Conservation (phyloP, 2,329 filamentous ascomycete species). For the Mariannaea sp. region DNA sequence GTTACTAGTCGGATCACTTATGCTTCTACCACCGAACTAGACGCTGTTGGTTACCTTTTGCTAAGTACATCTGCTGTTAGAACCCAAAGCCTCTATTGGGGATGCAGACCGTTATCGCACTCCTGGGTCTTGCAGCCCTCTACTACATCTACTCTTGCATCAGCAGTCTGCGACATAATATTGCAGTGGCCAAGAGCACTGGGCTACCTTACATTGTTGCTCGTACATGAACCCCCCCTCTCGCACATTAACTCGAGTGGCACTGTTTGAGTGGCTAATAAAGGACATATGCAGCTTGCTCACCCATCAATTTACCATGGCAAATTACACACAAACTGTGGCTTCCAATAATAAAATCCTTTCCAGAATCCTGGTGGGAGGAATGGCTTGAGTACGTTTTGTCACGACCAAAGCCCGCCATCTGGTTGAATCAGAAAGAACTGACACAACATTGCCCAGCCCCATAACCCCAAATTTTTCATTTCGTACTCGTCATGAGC, state of each 20-base stretch:
- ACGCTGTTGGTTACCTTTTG: no score
- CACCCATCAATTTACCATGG: constrained; percentile 59
- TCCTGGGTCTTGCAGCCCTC: constrained; percentile 41
- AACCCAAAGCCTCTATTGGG: no score
- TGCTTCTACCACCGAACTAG: no score
- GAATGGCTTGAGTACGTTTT: constrained; percentile 62
- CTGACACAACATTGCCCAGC: constrained; percentile 40
- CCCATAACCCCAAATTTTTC: constrained; percentile 64
- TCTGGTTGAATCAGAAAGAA: neutral
- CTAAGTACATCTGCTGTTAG: no score
- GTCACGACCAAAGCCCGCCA: neutral
- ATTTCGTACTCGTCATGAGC: constrained; percentile 59
- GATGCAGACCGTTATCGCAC: constrained; percentile 45
- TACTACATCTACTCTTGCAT: constrained; percentile 42
- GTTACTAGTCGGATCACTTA: no score
- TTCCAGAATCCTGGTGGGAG: constrained; percentile 61
- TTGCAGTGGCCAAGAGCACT: constrained; percentile 54
- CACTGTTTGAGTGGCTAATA: neutral
- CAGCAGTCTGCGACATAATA: constrained; percentile 49
- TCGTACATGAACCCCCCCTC: constrained; percentile 47
- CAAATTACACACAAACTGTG: constrained; percentile 59
- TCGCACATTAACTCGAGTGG: no score
- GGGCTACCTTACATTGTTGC: constrained; percentile 58
- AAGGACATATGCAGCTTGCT: constrained; percentile 46
- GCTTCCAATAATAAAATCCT: constrained; percentile 58